phyloP scores from a whole-genome alignment of 352 stramenopile genomes.

The Detonula confervacea region DNA sequence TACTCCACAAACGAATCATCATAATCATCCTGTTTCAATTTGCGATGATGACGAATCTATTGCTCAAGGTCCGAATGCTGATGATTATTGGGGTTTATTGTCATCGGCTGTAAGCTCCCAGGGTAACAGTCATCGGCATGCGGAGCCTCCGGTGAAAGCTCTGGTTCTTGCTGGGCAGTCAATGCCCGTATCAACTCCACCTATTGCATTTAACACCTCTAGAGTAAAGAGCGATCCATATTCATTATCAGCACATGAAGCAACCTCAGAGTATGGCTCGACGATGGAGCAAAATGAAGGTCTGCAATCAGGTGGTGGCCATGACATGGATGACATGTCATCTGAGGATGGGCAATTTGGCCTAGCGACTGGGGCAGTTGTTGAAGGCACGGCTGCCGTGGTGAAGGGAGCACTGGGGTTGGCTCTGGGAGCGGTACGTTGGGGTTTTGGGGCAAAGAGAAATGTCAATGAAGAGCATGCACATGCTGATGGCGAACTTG shows the following conservation, averaged over 20 bases:
- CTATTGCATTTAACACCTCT: conserved; percentile 40
- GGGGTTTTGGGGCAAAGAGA: conserved; percentile 46
- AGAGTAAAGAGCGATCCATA: conserved; percentile 26
- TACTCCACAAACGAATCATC: conserved; percentile 15
- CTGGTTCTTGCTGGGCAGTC: conserved; percentile 24
- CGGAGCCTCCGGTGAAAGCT: conserved; percentile 9
- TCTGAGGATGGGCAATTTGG: conserved; percentile 34
- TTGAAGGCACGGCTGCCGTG: conserved; percentile 53
- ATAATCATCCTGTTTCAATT: neutral
- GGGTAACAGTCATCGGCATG: conserved; percentile 1
- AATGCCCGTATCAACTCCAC: conserved; percentile 9
- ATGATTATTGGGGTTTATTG: conserved; percentile 50
- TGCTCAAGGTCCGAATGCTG: conserved; percentile 8
- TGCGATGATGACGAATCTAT: conserved; percentile 23
- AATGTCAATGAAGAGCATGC: conserved; percentile 8
- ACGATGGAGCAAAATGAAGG: neutral
- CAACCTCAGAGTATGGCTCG: neutral
- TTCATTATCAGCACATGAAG: neutral
- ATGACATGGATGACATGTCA: conserved; percentile 21
- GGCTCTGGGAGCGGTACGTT: conserved; percentile 56
- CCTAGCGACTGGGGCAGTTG: conserved; percentile 36
- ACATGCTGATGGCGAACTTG: conserved; percentile 15
- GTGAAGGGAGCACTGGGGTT: conserved; percentile 60
- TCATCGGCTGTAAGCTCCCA: conserved; percentile 2
- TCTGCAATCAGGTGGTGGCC: neutral